Percentiles rank a stretch among this genome's conserved stretches.
phyloP scores from a whole-genome alignment of 192 early-diverging fungal species.

The Dissophora ornata region DNA sequence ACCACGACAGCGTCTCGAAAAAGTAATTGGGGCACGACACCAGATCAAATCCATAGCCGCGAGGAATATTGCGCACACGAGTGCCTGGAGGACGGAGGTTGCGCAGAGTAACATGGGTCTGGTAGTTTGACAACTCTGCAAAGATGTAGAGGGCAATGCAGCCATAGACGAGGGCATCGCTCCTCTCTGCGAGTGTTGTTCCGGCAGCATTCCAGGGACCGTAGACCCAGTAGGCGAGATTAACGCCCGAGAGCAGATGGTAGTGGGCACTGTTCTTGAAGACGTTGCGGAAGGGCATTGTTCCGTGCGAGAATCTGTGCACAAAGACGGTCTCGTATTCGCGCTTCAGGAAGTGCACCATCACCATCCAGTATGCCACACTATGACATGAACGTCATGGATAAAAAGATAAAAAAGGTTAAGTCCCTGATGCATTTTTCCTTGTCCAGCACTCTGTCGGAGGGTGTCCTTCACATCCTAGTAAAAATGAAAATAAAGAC shows the following conservation, averaged over 20 bases:
- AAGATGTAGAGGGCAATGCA: constrained; percentile 58
- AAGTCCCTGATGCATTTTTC: too few species aligned
- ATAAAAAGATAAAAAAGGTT: constrained; percentile 85
- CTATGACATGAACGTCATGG: constrained; percentile 63
- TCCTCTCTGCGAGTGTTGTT: constrained; percentile 57
- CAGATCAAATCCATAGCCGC: constrained; percentile 92
- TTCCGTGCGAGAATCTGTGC: constrained; percentile 92
- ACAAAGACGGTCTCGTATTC: constrained; percentile 94
- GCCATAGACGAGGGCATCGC: constrained; percentile 27
- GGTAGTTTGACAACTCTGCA: constrained; percentile 87
- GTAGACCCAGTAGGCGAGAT: constrained; percentile 90
- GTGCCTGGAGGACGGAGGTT: constrained; percentile 93
- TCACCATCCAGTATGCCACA: constrained; percentile 71
- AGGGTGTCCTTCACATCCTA: too few species aligned
- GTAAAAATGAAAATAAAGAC: neutral
- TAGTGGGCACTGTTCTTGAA: constrained; percentile 97
- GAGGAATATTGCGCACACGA: constrained; percentile 85
- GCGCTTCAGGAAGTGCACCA: constrained; percentile 92
- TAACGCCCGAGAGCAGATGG: constrained; percentile 88
- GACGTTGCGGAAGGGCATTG: constrained; percentile 93
- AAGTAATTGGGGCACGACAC: constrained; percentile 95
- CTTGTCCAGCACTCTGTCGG: too few species aligned
- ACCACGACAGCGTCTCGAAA: constrained; percentile 90
- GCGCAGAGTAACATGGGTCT: constrained; percentile 87
- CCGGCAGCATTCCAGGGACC: constrained; percentile 77